These are phyloP conservation scores for Vitrella brassicaformis DNA, from an alignment of 73 alveolate species.

Conservation along the genomic window DNA sequence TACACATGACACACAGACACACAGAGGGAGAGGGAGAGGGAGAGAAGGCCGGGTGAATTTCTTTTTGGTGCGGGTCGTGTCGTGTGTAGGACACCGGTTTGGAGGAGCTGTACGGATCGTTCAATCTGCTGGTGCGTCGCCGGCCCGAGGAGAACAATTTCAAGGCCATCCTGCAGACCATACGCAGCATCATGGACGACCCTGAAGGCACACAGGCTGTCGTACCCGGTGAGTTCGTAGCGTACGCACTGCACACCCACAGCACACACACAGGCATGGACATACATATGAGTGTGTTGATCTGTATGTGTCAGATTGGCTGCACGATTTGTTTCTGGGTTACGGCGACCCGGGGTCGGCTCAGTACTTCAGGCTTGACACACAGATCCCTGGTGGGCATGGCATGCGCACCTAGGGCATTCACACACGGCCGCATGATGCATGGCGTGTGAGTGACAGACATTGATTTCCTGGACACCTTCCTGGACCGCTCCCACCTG, in stretches of 20 bases:
- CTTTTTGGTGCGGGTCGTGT: too few relatives aligned
- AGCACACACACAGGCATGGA: background rate
- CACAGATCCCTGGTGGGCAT: background rate
- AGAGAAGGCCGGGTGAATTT: too few relatives aligned
- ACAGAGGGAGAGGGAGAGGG: too few relatives aligned
- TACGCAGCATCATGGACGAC: conserved; percentile 38
- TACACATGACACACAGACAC: too few relatives aligned
- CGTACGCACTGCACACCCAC: background rate
- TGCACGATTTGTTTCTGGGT: conserved; percentile 32
- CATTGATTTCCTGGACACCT: conserved; percentile 9
- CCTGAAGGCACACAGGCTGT: background rate
- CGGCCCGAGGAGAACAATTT: conserved; percentile 63
- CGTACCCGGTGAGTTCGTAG: background rate
- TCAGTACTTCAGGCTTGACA: conserved; percentile 15
- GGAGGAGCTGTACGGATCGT: conserved; percentile 20
- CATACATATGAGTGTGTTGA: background rate
- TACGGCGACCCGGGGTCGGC: conserved; percentile 41
- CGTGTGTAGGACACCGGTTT: background rate
- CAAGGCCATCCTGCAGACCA: conserved; percentile 58
- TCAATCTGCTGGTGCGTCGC: conserved; percentile 55
- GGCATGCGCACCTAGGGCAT: too few relatives aligned
- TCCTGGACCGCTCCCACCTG: conserved; percentile 20
- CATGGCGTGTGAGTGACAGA: background rate
- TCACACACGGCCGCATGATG: too few relatives aligned
- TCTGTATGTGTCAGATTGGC: conserved; percentile 8